These are phyloP conservation scores for Arctium lappa DNA, from an alignment of 129 eudicot species.

Conservation along the genomic window DNA sequence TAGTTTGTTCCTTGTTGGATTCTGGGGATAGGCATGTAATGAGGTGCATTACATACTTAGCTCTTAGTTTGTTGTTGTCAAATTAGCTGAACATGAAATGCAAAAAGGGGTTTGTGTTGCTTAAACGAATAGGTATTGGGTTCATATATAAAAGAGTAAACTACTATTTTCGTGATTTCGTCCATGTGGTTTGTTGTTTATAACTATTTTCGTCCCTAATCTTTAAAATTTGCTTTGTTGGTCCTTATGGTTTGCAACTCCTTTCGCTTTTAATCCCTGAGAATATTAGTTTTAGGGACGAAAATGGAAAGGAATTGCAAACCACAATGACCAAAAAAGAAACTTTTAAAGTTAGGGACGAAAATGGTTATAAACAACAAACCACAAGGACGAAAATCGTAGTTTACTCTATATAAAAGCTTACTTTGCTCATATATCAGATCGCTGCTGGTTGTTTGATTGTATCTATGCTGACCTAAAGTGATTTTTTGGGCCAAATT, in stretches of 20 bases:
- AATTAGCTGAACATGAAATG: background rate
- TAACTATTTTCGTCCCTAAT: too few relatives aligned
- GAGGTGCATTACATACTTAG: background rate
- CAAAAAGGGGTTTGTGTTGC: background rate
- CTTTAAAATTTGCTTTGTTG: too few relatives aligned
- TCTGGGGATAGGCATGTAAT: slow-evolving; percentile 3
- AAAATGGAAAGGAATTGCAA: too few relatives aligned
- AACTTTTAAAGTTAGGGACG: too few relatives aligned
- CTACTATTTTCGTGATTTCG: too few relatives aligned
- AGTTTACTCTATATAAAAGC: background rate
- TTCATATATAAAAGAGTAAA: background rate
- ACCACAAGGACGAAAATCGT: too few relatives aligned
- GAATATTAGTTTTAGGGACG: too few relatives aligned
- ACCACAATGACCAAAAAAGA: too few relatives aligned
- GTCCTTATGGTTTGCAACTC: too few relatives aligned
- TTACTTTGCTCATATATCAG: background rate
- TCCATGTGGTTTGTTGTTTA: too few relatives aligned
- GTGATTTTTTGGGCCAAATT: background rate
- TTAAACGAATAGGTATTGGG: background rate
- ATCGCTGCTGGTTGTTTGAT: background rate
- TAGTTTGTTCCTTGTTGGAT: slow-evolving; percentile 5
- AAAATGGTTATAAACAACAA: too few relatives aligned
- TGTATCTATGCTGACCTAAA: background rate
- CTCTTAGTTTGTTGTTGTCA: slow-evolving; percentile 3
- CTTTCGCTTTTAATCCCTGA: too few relatives aligned